Evolutionary conservation across 2,329 filamentous ascomycete species (phyloP), one percentile per base, ranked within the genome.

Genomic region (Aspergillus neoniger): DNA sequence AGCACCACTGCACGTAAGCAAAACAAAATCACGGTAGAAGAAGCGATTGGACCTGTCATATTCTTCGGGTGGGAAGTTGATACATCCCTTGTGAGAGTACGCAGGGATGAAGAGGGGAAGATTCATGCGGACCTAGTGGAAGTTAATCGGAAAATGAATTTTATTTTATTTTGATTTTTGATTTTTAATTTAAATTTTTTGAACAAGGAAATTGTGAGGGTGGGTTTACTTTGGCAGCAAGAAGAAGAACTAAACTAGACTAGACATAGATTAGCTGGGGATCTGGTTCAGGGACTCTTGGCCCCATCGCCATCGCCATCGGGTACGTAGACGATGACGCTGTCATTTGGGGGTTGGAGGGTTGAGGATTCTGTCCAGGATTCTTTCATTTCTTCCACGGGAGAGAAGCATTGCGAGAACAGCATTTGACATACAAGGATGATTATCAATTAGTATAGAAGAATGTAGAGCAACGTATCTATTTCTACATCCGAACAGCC

Each of bases 41-140:
- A 50, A 50, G 51, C 43, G 23, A 59, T 59, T 54, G 57, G 57
- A 62, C 36, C 48, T 60, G 53, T 62, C 60, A 62, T 48, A 55
- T 62, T 57, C 47, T 41, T 25, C 21, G 44, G 47, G 38, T 15
- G n/a, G 47, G 39, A 39, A 54, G 49, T 57, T 48, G 60, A 62
- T 62, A 59, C 53, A 63, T 63, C 51, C 49, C 47, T 30, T 50
- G 32, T 14, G 32, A 14, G 32, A 5, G 12, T 36, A 30, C 15
- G 41, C 47, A 30, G 21, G 25, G 52, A 55, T 59, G 48, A n/a
- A 51, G 23, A 28, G 25, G 17, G 52, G 53, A 57, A 36, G 21
- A 25, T 39, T 30, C 47, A 50, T 19, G 30, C 47, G 47, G 25
- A 28, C 32, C 47, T 50, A 50, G 47, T 50, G 47, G 47, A 54